Evolutionary conservation across 2,329 filamentous ascomycete species (phyloP).

Genomic region (Simplicillium aogashimaense): DNA sequence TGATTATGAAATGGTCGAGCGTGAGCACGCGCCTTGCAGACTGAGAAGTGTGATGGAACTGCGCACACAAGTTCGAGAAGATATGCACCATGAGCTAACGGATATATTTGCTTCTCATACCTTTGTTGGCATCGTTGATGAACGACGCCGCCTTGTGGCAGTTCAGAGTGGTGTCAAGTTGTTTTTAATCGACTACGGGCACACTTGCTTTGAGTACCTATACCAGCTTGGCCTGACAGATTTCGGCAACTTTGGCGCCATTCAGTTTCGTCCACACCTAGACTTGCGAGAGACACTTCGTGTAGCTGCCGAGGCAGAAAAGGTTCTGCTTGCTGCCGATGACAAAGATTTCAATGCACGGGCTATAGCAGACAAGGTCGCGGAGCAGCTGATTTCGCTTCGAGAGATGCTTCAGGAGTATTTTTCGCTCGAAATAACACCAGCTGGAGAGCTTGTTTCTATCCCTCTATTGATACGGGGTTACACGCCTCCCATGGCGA

Average conservation of each 20-base stretch:
- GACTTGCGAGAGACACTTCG: slow-evolving; percentile 59
- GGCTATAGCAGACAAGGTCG: slow-evolving; percentile 55
- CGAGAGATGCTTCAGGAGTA: slow-evolving; percentile 88
- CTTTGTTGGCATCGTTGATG: slow-evolving; percentile 89
- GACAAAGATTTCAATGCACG: slow-evolving; percentile 55
- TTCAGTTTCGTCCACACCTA: slow-evolving; percentile 70
- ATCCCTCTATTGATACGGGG: slow-evolving; percentile 83
- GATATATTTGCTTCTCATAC: slow-evolving; percentile 82
- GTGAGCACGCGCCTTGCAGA: slow-evolving; percentile 58
- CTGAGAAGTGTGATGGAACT: slow-evolving; percentile 81
- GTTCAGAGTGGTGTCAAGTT: slow-evolving; percentile 89
- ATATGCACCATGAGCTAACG: slow-evolving; percentile 76
- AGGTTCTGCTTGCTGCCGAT: slow-evolving; percentile 26
- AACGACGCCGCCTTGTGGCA: slow-evolving; percentile 75
- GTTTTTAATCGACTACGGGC: slow-evolving; percentile 87
- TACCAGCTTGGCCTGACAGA: slow-evolving; percentile 93
- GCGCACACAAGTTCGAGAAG: slow-evolving; percentile 67
- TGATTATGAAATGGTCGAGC: slow-evolving; percentile 64
- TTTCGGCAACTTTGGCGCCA: slow-evolving; percentile 86
- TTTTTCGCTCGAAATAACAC: slow-evolving; percentile 76
- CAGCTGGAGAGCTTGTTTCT: slow-evolving; percentile 63
- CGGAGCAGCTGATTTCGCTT: slow-evolving; percentile 59
- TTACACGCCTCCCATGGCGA: slow-evolving; percentile 76
- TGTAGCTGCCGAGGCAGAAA: slow-evolving; percentile 65
- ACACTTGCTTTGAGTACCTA: slow-evolving; percentile 79